These are phyloP conservation scores for Yamadazyma kitorensis DNA, from an alignment of 805 yeast species.

Conservation along the genomic window DNA sequence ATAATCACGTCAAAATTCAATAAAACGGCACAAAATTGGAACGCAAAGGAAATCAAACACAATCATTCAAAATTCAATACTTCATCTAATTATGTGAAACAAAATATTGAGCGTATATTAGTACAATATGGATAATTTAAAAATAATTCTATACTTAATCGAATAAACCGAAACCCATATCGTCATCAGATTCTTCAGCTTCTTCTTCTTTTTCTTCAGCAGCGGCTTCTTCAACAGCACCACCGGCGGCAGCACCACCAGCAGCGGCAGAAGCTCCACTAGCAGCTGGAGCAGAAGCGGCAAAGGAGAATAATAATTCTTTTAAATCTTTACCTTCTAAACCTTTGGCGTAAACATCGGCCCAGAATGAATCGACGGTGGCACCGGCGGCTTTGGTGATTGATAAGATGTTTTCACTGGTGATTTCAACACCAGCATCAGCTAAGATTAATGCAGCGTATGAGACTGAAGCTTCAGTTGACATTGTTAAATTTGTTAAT, in stretches of 20 bases:
- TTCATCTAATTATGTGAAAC: too few species aligned
- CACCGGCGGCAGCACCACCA: conserved; percentile 37
- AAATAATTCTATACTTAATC: too few species aligned
- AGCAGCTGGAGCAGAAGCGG: conserved; percentile 47
- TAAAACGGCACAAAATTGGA: too few species aligned
- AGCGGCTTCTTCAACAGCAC: conserved; percentile 61
- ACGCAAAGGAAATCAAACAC: too few species aligned
- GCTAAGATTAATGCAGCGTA: conserved; percentile 99
- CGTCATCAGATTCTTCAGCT: conserved; percentile 65
- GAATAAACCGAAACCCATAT: conserved; percentile 96
- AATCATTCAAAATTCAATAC: too few species aligned
- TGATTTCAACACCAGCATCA: conserved; percentile 93
- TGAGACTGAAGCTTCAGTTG: conserved; percentile 88
- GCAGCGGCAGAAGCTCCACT: conserved; percentile 31
- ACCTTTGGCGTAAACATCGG: conserved; percentile 86
- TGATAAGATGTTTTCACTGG: conserved; percentile 78
- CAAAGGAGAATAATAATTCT: conserved; percentile 61
- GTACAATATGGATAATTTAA: too few species aligned
- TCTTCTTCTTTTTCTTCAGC: conserved; percentile 68
- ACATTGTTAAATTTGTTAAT: conserved; percentile 49
- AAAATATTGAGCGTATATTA: too few species aligned
- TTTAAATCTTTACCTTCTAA: conserved; percentile 79
- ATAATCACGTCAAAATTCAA: too few species aligned
- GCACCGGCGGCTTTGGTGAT: conserved; percentile 82
- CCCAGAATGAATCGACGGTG: conserved; percentile 77